phyloP scores from a whole-genome alignment of 352 stramenopile genomes.

The Pythium rishiriense region DNA sequence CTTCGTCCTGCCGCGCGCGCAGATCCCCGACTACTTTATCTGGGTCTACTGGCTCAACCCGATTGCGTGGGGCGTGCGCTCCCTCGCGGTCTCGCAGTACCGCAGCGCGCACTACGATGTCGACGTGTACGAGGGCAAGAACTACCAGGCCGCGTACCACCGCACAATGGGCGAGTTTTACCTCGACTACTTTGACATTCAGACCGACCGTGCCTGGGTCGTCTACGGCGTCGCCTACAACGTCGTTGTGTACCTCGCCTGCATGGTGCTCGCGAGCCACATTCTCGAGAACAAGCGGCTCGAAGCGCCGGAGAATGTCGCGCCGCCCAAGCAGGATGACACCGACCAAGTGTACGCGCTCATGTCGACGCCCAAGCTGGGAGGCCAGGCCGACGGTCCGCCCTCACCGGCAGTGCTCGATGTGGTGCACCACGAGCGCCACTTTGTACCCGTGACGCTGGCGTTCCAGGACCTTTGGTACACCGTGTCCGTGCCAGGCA shows the following conservation, averaged over 20 bases:
- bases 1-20: conserved; percentile 31
- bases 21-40: conserved; percentile 34
- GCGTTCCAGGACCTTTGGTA: conserved; percentile 41
- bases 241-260: conserved; percentile 27
- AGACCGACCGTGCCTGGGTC: conserved; percentile 26
- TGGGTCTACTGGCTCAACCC: conserved; percentile 48
- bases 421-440: conserved; percentile 3
- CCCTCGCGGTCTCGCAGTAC: conserved; percentile 31
- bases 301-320: conserved; percentile 25
- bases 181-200: conserved; percentile 29
- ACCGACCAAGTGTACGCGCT: conserved; percentile 4
- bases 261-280: conserved; percentile 22
- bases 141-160: conserved; percentile 24
- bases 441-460: conserved; percentile 32
- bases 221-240: conserved; percentile 31
- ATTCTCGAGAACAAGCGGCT: conserved; percentile 32
- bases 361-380: conserved; percentile 18
- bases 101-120: conserved; percentile 16
- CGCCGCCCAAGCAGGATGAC: neutral
- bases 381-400: neutral
- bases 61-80: conserved; percentile 34
- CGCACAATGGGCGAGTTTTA: conserved; percentile 30
- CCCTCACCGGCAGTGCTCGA: neutral
- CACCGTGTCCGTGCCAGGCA: conserved; percentile 22
- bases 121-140: conserved; percentile 24